These are phyloP conservation scores for Cenchrus fungigraminus DNA, from an alignment of 176 grass and related monocot species.

Conservation along the genomic window DNA sequence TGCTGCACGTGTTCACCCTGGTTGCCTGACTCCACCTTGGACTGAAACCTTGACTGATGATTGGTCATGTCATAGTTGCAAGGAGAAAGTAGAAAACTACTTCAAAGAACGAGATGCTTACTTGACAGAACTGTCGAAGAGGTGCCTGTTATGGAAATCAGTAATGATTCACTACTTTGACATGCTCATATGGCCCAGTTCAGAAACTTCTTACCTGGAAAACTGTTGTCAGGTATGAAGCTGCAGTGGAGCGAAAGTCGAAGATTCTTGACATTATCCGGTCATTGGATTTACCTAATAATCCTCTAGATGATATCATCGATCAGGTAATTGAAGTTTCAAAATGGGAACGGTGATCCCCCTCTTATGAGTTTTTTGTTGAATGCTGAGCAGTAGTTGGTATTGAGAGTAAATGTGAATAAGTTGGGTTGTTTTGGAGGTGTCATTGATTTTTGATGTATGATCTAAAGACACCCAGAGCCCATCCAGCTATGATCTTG, in stretches of 20 bases:
- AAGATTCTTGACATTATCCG: constrained; percentile 90
- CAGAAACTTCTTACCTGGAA: constrained; percentile 27
- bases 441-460: background rate
- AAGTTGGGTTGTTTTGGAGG: constrained; percentile 5
- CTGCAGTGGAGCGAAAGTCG: constrained; percentile 70
- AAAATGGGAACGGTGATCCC: background rate
- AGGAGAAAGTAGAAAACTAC: constrained; percentile 76
- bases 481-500: background rate
- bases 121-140: constrained; percentile 78
- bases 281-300: constrained; percentile 93
- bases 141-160: constrained; percentile 48
- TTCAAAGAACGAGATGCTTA: constrained; percentile 83
- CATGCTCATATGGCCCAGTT: constrained; percentile 21
- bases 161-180: background rate
- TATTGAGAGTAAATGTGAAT: background rate
- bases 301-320: constrained; percentile 97
- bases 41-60: constrained; percentile 71
- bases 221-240: constrained; percentile 75
- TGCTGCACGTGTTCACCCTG: constrained; percentile 72
- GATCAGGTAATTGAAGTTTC: constrained; percentile 77
- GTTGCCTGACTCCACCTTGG: constrained; percentile 86
- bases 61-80: constrained; percentile 92
- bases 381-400: constrained; percentile 2
- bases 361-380: background rate
- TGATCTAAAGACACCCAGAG: constrained; percentile 1